Evolutionary conservation across 495 filamentous ascomycete species (phyloP).

Genomic region (Jackrogersella multiformis): DNA sequence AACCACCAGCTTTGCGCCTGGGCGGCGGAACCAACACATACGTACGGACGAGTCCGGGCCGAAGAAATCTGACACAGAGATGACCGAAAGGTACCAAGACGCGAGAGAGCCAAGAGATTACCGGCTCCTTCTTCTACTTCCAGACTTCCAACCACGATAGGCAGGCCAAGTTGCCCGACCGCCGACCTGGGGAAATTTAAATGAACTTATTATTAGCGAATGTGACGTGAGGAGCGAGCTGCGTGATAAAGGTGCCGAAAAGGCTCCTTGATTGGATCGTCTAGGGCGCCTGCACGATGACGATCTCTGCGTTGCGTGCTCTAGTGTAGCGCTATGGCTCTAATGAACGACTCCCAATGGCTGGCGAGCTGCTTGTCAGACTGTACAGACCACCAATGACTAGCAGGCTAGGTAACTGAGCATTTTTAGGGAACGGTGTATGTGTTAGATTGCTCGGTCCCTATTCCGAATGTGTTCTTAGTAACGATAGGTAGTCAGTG

Average conservation of each 20-base stretch:
- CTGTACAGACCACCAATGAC: not conserved
- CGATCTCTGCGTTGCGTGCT: slow-evolving; percentile 33
- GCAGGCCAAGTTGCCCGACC: slow-evolving; percentile 1
- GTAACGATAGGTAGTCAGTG: not conserved
- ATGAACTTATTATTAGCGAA: slow-evolving; percentile 19
- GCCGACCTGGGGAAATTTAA: slow-evolving; percentile 8
- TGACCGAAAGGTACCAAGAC: not conserved
- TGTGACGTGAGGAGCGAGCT: slow-evolving; percentile 23
- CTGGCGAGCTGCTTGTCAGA: not conserved
- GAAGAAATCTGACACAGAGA: slow-evolving; percentile 27
- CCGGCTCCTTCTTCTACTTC: not conserved
- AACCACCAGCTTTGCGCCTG: too few relatives aligned
- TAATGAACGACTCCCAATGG: slow-evolving; percentile 5
- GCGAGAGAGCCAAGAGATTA: slow-evolving; percentile 16
- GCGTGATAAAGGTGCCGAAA: slow-evolving; percentile 17
- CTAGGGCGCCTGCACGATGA: slow-evolving; percentile 35
- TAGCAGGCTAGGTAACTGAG: not conserved
- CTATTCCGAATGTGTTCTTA: not conserved
- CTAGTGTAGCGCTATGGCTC: slow-evolving; percentile 11
- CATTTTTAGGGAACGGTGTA: not conserved
- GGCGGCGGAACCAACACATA: not conserved
- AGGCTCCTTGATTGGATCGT: slow-evolving; percentile 39
- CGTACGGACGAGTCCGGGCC: slow-evolving; percentile 18
- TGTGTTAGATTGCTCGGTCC: not conserved
- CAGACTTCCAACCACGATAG: too few relatives aligned